Evolutionary conservation across 805 yeast genomes (phyloP).

Genomic region (Candida chauliodis): DNA sequence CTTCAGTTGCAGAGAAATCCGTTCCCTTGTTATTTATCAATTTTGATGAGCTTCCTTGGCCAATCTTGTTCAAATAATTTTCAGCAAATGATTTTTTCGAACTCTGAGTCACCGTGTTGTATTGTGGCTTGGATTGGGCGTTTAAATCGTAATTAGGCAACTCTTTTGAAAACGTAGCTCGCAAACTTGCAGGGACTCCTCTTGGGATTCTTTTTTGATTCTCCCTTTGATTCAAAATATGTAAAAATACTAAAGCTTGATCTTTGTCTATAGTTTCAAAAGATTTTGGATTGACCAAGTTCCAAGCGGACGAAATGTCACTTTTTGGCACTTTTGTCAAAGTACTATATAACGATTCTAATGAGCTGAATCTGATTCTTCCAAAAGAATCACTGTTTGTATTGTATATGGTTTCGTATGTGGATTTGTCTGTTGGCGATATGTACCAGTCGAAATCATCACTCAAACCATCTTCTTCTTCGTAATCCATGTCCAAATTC

Average conservation of each 20-base stretch:
- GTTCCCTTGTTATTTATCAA: constrained; percentile 54
- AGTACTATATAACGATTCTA: constrained; percentile 65
- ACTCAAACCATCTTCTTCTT: constrained; percentile 57
- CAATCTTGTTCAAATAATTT: constrained; percentile 53
- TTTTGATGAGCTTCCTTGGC: constrained; percentile 38
- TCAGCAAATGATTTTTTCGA: constrained; percentile 45
- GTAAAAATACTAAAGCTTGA: constrained; percentile 84
- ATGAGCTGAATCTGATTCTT: constrained; percentile 68
- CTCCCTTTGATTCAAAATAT: constrained; percentile 86
- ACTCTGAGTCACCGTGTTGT: constrained; percentile 7
- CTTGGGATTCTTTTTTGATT: constrained; percentile 83
- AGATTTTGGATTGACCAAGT: constrained; percentile 86
- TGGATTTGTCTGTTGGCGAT: constrained; percentile 76
- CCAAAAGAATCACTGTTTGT: constrained; percentile 77
- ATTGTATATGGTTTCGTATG: constrained; percentile 75
- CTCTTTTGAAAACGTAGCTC: constrained; percentile 89
- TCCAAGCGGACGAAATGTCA: constrained; percentile 91
- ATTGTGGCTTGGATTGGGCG: constrained; percentile 26
- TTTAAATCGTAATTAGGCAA: constrained; percentile 67
- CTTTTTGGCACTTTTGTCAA: constrained; percentile 73
- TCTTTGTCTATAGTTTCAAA: constrained; percentile 88
- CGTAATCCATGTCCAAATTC: constrained; percentile 13
- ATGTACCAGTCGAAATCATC: constrained; percentile 94
- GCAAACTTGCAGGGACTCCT: constrained; percentile 87
- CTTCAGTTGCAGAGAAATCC: constrained; percentile 67